phyloP scores from a whole-genome alignment of 108 stramenopile genomes.

The Pseudonitzschia delicatissima region DNA sequence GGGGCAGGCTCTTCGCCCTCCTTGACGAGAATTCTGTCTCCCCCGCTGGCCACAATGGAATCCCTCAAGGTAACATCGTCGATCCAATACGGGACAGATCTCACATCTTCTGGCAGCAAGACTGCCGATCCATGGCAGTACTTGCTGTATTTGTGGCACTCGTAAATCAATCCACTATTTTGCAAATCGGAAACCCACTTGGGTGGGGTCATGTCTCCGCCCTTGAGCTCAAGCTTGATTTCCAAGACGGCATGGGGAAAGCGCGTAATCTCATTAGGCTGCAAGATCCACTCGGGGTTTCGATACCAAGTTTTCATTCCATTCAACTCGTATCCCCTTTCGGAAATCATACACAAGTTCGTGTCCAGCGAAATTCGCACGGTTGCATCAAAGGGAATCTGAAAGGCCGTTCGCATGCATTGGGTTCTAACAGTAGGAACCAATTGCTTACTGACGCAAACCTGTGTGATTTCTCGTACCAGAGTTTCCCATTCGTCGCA shows the following conservation, averaged over 20 bases:
- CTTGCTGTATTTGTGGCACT: slow-evolving; percentile 95
- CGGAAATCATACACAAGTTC: slow-evolving; percentile 95
- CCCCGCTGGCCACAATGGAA: slow-evolving; percentile 82
- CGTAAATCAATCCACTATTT: slow-evolving; percentile 83
- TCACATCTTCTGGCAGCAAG: slow-evolving; percentile 91
- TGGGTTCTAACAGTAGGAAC: slow-evolving; percentile 95
- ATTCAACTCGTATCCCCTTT: slow-evolving; percentile 87
- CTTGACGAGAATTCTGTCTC: slow-evolving; percentile 62
- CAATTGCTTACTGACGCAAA: slow-evolving; percentile 87
- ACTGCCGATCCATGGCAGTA: slow-evolving; percentile 84
- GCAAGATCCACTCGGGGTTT: slow-evolving; percentile 73
- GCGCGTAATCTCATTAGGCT: slow-evolving; percentile 84
- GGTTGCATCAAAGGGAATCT: slow-evolving; percentile 95
- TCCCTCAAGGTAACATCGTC: slow-evolving; percentile 91
- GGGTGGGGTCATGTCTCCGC: slow-evolving; percentile 78
- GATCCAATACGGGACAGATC: slow-evolving; percentile 94
- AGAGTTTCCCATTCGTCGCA: slow-evolving; percentile 87
- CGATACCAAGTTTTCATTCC: slow-evolving; percentile 92
- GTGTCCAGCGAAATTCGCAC: slow-evolving; percentile 96
- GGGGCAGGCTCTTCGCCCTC: slow-evolving; percentile 62
- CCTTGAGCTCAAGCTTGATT: slow-evolving; percentile 92
- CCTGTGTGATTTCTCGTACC: slow-evolving; percentile 86
- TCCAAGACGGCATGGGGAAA: slow-evolving; percentile 97
- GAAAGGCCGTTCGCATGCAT: slow-evolving; percentile 97
- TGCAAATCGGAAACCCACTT: slow-evolving; percentile 93